A percentile compares a stretch with the other conserved stretches of the same genome.
Evolutionary conservation across 306 rosid species (phyloP).

Genomic region (Benincasa hispida): DNA sequence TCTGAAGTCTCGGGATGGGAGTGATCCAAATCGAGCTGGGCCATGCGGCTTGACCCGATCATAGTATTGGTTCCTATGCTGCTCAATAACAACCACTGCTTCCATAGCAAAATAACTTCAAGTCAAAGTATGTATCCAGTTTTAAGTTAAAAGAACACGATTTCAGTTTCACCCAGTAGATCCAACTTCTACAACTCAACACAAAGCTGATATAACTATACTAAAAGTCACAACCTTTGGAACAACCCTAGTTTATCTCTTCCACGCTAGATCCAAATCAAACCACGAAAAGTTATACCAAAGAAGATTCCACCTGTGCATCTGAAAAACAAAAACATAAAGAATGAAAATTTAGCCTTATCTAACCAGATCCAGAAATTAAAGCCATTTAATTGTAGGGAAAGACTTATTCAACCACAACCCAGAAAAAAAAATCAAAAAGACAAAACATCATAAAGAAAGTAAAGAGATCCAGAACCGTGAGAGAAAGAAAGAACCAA

Average conservation of each 20-base stretch:
- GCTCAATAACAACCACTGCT: constrained; percentile 60
- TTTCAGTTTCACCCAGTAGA: constrained; percentile 3
- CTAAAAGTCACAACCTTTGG: constrained; percentile 9
- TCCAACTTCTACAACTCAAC: constrained; percentile 13
- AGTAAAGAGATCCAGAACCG: not conserved
- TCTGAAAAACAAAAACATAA: constrained; percentile 15
- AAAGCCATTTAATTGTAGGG: not conserved
- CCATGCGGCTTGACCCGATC: constrained; percentile 29
- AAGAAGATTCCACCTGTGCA: constrained; percentile 7
- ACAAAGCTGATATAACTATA: constrained; percentile 11
- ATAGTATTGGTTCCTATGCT: constrained; percentile 57
- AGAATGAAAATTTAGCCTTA: constrained; percentile 23
- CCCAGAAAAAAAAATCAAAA: not conserved
- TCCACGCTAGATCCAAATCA: constrained; percentile 23
- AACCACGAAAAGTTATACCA: constrained; percentile 12
- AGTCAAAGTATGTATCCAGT: constrained; percentile 5
- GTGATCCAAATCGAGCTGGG: constrained; percentile 30
- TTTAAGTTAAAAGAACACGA: not conserved
- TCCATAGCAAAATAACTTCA: constrained; percentile 35
- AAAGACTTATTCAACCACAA: not conserved
- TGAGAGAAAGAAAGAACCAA: not conserved
- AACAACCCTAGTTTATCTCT: constrained; percentile 12
- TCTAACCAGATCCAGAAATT: not conserved
- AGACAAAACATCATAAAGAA: not conserved
- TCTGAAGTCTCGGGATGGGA: constrained; percentile 30